Percentiles rank a stretch among this genome's conserved stretches.
These are phyloP conservation scores for Inonotus hispidus DNA, from an alignment of 1,284 basidiomycete species.

Conservation along the genomic window DNA sequence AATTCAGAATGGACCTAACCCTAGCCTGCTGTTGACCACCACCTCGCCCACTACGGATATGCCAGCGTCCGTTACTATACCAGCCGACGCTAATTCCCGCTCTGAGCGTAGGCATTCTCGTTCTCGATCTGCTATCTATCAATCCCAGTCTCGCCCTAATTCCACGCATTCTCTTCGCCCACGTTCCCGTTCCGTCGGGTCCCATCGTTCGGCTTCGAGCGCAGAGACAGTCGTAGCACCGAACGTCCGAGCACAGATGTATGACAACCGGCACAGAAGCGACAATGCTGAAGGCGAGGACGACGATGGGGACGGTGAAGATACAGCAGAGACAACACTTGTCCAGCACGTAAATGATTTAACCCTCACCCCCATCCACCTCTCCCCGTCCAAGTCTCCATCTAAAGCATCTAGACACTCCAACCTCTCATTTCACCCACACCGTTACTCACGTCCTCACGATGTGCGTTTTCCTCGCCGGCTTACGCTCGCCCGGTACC, in stretches of 20 bases:
- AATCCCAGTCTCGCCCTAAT: not conserved
- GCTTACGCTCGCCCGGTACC: not conserved
- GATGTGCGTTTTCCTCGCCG: not conserved
- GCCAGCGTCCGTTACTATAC: not conserved
- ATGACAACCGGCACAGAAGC: not conserved
- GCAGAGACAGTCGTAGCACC: not conserved
- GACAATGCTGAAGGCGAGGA: not conserved
- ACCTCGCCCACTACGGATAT: not conserved
- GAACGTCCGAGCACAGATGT: not conserved
- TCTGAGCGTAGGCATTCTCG: slow-evolving; percentile 1
- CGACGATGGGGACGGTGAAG: not conserved
- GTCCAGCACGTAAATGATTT: slow-evolving; percentile 2
- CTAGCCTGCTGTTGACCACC: not conserved
- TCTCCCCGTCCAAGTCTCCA: not conserved
- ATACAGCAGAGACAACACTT: slow-evolving; percentile 1
- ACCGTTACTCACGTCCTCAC: not conserved
- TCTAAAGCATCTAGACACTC: not conserved
- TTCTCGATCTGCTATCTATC: not conserved
- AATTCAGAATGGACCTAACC: not conserved
- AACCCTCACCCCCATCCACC: not conserved
- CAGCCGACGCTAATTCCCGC: not conserved
- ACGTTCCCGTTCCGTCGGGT: not conserved
- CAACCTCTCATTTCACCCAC: not conserved
- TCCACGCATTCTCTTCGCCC: not conserved
- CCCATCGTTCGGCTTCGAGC: not conserved